Conservation (phyloP, 73 alveolate genomes). For the Vitrella brassicaformis region DNA sequence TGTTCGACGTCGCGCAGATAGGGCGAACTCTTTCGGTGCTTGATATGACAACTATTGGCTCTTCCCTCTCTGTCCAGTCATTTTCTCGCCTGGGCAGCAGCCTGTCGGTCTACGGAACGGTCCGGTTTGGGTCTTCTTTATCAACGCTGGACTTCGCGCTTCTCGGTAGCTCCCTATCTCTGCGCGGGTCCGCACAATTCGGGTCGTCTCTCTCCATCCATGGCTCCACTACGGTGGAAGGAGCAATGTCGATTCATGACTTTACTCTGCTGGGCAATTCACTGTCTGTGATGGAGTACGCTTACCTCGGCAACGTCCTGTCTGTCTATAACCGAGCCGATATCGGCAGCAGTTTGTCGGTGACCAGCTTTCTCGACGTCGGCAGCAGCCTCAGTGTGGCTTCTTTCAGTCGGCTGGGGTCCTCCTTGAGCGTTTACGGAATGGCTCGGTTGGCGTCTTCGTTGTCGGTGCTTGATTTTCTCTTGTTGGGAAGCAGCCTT, state of each 20-base stretch:
- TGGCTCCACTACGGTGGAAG: too few species aligned
- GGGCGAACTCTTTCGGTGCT: conserved; percentile 27
- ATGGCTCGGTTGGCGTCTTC: conserved; percentile 6
- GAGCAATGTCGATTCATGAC: too few species aligned
- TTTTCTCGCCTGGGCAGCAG: conserved; percentile 31
- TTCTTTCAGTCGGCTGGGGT: conserved; percentile 17
- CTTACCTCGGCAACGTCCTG: conserved; percentile 23
- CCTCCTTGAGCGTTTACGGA: conserved; percentile 7
- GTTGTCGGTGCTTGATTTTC: conserved; percentile 12
- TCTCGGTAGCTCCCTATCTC: not conserved
- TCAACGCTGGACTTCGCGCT: conserved; percentile 24
- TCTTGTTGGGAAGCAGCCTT: conserved; percentile 20
- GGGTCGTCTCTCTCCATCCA: too few species aligned
- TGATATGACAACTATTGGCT: conserved; percentile 27
- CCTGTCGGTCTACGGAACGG: conserved; percentile 14
- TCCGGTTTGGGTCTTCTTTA: conserved; percentile 12
- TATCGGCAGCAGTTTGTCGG: not conserved
- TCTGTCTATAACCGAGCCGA: too few species aligned
- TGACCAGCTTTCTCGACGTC: not conserved
- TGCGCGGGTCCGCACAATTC: too few species aligned
- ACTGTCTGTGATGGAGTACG: conserved; percentile 22
- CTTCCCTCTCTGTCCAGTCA: conserved; percentile 24
- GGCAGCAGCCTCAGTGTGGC: conserved; percentile 37
- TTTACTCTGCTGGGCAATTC: conserved; percentile 26
- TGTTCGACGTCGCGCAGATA: conserved; percentile 18